Percentiles rank a stretch among this genome's conserved stretches.
phyloP scores from a whole-genome alignment of 352 stramenopile species.

The Phytophthora vignae region DNA sequence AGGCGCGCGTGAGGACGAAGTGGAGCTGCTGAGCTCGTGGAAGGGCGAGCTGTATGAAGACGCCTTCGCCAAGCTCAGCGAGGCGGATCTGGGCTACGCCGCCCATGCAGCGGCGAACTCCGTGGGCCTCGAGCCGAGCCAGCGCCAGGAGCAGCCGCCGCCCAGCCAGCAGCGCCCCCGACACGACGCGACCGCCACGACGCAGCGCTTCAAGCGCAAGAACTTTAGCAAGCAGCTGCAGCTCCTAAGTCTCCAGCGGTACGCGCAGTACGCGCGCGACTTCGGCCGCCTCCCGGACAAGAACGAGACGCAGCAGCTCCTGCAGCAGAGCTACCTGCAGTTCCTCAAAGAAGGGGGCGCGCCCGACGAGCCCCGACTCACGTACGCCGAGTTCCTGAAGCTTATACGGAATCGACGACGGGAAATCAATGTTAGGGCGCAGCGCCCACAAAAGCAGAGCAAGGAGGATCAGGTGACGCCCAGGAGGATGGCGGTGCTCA shows the following conservation, averaged over 20 bases:
- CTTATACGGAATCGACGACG: slow-evolving; percentile 73
- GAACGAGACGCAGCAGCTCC: slow-evolving; percentile 53
- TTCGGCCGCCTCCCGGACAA: slow-evolving; percentile 54
- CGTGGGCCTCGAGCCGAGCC: slow-evolving; percentile 21
- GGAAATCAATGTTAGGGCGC: slow-evolving; percentile 57
- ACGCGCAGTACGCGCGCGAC: slow-evolving; percentile 50
- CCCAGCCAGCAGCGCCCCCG: slow-evolving; percentile 1
- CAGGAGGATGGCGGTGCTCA: slow-evolving; percentile 27
- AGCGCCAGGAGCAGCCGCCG: slow-evolving; percentile 17
- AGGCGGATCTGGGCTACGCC: slow-evolving; percentile 39
- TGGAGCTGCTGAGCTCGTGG: slow-evolving; percentile 57
- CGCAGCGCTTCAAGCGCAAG: slow-evolving; percentile 61
- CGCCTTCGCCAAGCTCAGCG: slow-evolving; percentile 52
- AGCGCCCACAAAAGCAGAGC: slow-evolving; percentile 26
- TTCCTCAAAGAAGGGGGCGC: slow-evolving; percentile 63
- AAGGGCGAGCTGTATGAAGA: slow-evolving; percentile 55
- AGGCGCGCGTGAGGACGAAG: slow-evolving; percentile 44
- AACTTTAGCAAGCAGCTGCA: slow-evolving; percentile 80
- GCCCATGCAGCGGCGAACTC: slow-evolving; percentile 1
- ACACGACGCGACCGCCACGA: slow-evolving; percentile 1
- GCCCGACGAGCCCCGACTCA: slow-evolving; percentile 55
- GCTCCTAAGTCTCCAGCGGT: slow-evolving; percentile 64
- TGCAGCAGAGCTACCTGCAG: slow-evolving; percentile 61
- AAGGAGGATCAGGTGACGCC: slow-evolving; percentile 14
- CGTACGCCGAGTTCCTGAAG: slow-evolving; percentile 69